Conservation (phyloP, 2,329 filamentous ascomycete genomes). For the Myotisia sp. region DNA sequence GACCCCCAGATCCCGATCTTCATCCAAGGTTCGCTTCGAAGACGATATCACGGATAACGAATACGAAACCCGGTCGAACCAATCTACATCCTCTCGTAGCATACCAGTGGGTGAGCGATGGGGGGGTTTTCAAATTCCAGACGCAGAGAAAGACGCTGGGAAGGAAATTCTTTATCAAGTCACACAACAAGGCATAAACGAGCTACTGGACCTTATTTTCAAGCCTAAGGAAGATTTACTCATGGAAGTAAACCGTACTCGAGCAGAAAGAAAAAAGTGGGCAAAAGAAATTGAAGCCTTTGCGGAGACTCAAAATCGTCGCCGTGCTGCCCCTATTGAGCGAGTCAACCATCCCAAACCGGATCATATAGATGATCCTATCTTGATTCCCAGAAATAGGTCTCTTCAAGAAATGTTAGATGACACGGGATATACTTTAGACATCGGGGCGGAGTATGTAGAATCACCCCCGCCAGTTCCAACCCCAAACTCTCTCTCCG, state of each 20-base stretch:
- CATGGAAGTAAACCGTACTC: conserved; percentile 51
- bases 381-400: conserved; percentile 15
- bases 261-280: conserved; percentile 44
- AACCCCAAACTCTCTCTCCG: not conserved
- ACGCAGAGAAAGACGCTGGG: conserved; percentile 67
- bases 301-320: conserved; percentile 13
- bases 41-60: conserved; percentile 54
- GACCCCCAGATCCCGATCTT: conserved; percentile 52
- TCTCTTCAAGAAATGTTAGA: conserved; percentile 32
- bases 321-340: not conserved
- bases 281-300: conserved; percentile 28
- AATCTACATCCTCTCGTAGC: conserved; percentile 57
- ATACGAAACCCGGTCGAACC: conserved; percentile 55
- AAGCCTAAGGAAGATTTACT: conserved; percentile 64
- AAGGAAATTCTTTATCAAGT: conserved; percentile 84
- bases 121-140: conserved; percentile 64
- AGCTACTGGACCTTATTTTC: conserved; percentile 78
- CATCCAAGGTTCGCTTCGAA: conserved; percentile 64
- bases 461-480: conserved; percentile 1
- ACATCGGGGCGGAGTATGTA: not conserved
- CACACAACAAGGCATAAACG: conserved; percentile 84
- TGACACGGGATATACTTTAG: conserved; percentile 27
- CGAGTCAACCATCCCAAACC: conserved; percentile 12
- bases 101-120: conserved; percentile 53
- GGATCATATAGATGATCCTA: conserved; percentile 15